Percentiles rank a stretch among this genome's conserved stretches.
phyloP scores from a whole-genome alignment of 2,329 filamentous ascomycete species.

The Cadophora gregata region DNA sequence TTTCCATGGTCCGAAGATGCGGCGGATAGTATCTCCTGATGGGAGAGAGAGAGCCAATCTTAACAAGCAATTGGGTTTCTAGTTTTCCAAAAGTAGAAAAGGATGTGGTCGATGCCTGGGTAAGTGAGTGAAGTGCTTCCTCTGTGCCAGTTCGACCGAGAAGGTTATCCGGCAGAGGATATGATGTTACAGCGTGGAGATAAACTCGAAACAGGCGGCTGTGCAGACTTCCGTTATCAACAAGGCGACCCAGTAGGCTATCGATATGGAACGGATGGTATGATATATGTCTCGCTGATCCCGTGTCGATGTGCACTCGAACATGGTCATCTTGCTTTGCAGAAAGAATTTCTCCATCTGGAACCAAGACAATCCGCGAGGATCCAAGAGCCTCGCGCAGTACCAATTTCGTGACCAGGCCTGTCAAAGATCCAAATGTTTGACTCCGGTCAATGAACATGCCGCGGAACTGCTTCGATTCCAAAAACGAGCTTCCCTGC shows the following conservation, averaged over 20 bases:
- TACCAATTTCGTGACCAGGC: conserved; percentile 56
- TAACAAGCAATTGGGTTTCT: conserved; percentile 46
- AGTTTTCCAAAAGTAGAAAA: conserved; percentile 48
- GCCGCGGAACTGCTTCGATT: conserved; percentile 56
- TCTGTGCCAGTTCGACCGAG: conserved; percentile 57
- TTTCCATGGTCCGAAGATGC: conserved; percentile 52
- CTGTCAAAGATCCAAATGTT: conserved; percentile 53
- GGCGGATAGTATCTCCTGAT: conserved; percentile 51
- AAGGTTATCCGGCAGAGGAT: conserved; percentile 47
- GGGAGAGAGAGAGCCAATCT: conserved; percentile 45
- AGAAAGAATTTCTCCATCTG: conserved; percentile 47
- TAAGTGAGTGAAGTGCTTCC: conserved; percentile 56
- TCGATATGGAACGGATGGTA: conserved; percentile 54
- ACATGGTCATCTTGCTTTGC: conserved; percentile 43
- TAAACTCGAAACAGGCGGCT: conserved; percentile 59
- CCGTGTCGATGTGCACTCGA: conserved; percentile 44
- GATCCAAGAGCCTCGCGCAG: conserved; percentile 42
- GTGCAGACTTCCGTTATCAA: conserved; percentile 53
- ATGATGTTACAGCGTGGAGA: conserved; percentile 61
- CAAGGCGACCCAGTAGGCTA: conserved; percentile 53
- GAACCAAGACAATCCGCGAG: conserved; percentile 48
- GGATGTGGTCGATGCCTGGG: conserved; percentile 54
- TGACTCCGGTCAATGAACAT: conserved; percentile 56
- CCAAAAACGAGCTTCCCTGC: conserved; percentile 37
- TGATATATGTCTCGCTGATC: conserved; percentile 40